Conservation (phyloP, 106 monocot genomes). For the Acanthochlamys bracteata region DNA sequence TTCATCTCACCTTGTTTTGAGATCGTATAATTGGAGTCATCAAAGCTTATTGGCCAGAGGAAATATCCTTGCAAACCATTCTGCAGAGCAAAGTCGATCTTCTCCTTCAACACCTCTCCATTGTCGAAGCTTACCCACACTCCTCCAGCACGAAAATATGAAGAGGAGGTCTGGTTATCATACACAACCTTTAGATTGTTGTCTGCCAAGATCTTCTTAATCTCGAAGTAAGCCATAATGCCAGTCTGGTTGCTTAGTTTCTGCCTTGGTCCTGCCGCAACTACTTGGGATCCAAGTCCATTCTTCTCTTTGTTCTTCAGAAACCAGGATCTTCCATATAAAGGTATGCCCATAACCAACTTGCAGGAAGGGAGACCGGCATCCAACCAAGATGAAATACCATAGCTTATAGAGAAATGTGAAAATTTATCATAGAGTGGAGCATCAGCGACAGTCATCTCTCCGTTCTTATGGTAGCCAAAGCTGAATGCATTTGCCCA, state of each 20-base stretch:
- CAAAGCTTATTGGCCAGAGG: constrained; percentile 70
- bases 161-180: constrained; percentile 32
- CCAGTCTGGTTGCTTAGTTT: constrained; percentile 66
- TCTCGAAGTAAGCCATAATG: constrained; percentile 61
- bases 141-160: constrained; percentile 42
- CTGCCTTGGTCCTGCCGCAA: constrained; percentile 61
- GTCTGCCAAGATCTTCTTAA: constrained; percentile 24
- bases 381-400: constrained; percentile 71
- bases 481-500: constrained; percentile 66
- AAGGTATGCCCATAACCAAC: constrained; percentile 66
- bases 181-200: constrained; percentile 17
- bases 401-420: constrained; percentile 62
- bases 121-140: constrained; percentile 72
- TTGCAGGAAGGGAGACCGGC: constrained; percentile 59
- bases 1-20: constrained; percentile 50
- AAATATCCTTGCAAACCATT: constrained; percentile 63
- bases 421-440: constrained; percentile 45
- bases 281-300: constrained; percentile 37
- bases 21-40: constrained; percentile 34
- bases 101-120: constrained; percentile 38
- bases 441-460: constrained; percentile 46
- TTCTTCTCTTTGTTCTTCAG: constrained; percentile 77
- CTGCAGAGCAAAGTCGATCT: constrained; percentile 35
- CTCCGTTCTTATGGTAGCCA: constrained; percentile 29
- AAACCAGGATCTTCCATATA: constrained; percentile 75